Conservation (phyloP, 306 rosid species). For the Canavalia ensiformis region DNA sequence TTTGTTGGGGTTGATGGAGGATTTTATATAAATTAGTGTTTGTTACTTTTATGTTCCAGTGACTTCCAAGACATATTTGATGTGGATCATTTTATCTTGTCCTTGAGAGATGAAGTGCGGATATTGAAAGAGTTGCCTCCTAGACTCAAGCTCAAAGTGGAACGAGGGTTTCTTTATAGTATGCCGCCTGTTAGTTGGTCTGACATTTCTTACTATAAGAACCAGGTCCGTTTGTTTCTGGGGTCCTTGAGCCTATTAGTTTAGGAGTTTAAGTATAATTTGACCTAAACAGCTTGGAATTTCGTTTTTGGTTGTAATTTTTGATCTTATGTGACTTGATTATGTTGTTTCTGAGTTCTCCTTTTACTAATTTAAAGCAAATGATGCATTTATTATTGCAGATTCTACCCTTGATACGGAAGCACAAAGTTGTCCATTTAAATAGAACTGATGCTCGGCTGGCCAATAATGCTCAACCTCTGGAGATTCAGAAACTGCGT, state of each 20-base stretch:
- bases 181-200: constrained; percentile 99
- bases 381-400: constrained; percentile 44
- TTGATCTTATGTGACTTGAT: not conserved
- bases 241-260: constrained; percentile 1
- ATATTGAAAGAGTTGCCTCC: constrained; percentile 96
- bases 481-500: constrained; percentile 88
- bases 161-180: constrained; percentile 70
- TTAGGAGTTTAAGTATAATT: constrained; percentile 23
- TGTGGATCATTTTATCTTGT: constrained; percentile 90
- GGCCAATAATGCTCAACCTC: constrained; percentile 91
- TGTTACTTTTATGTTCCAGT: constrained; percentile 55
- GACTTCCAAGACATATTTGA: constrained; percentile 96
- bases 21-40: constrained; percentile 24
- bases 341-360: constrained; percentile 25
- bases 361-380: constrained; percentile 32
- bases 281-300: constrained; percentile 7
- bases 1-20: constrained; percentile 6
- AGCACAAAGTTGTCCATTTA: constrained; percentile 90
- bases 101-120: constrained; percentile 96
- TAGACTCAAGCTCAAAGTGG: constrained; percentile 82
- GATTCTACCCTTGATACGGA: constrained; percentile 92
- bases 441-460: constrained; percentile 96
- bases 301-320: constrained; percentile 19
- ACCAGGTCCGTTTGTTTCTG: constrained; percentile 69
- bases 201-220: constrained; percentile 84